phyloP scores from a whole-genome alignment of 495 filamentous ascomycete genomes.

The Podospora appendiculata region DNA sequence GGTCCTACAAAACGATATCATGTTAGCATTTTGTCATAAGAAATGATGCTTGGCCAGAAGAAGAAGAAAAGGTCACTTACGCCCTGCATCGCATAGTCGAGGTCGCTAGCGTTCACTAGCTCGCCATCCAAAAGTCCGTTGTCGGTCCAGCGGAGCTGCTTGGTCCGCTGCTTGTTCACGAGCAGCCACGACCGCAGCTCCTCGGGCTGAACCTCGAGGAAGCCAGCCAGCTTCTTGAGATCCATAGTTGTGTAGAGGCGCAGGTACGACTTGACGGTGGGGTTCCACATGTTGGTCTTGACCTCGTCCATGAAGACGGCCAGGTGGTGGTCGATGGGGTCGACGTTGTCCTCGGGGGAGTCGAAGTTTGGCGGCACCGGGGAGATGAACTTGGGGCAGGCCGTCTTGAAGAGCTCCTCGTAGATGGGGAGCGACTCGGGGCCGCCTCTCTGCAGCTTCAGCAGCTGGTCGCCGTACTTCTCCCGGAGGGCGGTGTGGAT shows the following conservation, averaged over 20 bases:
- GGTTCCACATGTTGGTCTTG: constrained; percentile 91
- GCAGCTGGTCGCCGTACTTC: constrained; percentile 97
- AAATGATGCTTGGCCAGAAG: not conserved
- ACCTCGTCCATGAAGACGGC: constrained; percentile 99
- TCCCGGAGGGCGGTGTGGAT: constrained; percentile 96
- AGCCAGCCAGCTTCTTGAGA: constrained; percentile 92
- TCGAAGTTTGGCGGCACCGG: constrained; percentile 97
- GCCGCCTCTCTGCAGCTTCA: constrained; percentile 88
- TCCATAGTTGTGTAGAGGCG: constrained; percentile 99
- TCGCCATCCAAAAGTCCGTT: constrained; percentile 86
- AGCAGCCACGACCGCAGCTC: constrained; percentile 82
- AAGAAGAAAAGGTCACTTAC: constrained; percentile 40
- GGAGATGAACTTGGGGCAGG: constrained; percentile 99
- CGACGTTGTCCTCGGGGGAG: constrained; percentile 84
- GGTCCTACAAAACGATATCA: constrained; percentile 46
- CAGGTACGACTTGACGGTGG: constrained; percentile 93
- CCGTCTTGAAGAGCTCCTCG: constrained; percentile 89
- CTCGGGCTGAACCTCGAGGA: constrained; percentile 91
- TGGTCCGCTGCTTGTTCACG: constrained; percentile 95
- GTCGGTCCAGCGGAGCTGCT: constrained; percentile 93
- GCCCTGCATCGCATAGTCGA: constrained; percentile 94
- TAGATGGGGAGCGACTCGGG: constrained; percentile 92
- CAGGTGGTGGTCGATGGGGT: constrained; percentile 95
- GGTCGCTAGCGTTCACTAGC: constrained; percentile 78
- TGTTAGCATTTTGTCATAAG: constrained; percentile 16